Base-by-base conservation (phyloP, 169 alveolate genomes). In the Plasmodium adleri region DNA sequence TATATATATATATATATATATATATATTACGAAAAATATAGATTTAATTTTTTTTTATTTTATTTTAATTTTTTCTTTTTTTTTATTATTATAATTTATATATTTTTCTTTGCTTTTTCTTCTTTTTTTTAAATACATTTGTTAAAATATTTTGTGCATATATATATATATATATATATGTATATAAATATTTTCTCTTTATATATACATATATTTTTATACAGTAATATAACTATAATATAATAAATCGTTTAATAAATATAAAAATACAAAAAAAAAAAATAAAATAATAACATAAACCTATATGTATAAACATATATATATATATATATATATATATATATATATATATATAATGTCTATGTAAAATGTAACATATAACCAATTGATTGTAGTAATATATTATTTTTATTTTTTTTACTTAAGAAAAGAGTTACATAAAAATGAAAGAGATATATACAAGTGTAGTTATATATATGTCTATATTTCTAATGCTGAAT, bases 1-100 rank as follows among this genome's bases (percentile, higher is more conserved):
- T 76, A 26, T 72, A 56, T 56, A 52, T 70, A 13, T 59, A 15
- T 54, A 54, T 63, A 60, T 52, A 24, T 66, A 59, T 56, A 64
- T 45, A 47, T n/a, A 10, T 32, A 13, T 15, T 26, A 26, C 28
- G 28, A 26, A 26, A 26, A 26, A 1, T 26, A 26, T 26, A 26
- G 28, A 26, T 26, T 26, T 26, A 26, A 26, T 28, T 28, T 22
- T 28, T 63, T 63, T 63, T 10, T 28, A 17, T 15, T 59, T n/a
- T 15, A 59, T 32, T 20, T 59, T 20, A 59, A 59, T 59, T 59
- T 59, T 59, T 58, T 59, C 22, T 59, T 59, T 59, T 15, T 59
- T 59, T 52, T 52, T 59, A 59, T 59, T 59, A 17, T 5, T 59
- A 15, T 59, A n/a, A 17, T 59, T 20, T 59, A 17, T 59, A 17